Evolutionary conservation across 163 green algal species (phyloP), one percentile per base, ranked within the genome.

Genomic region (Coccomyxa subellipsoidea): DNA sequence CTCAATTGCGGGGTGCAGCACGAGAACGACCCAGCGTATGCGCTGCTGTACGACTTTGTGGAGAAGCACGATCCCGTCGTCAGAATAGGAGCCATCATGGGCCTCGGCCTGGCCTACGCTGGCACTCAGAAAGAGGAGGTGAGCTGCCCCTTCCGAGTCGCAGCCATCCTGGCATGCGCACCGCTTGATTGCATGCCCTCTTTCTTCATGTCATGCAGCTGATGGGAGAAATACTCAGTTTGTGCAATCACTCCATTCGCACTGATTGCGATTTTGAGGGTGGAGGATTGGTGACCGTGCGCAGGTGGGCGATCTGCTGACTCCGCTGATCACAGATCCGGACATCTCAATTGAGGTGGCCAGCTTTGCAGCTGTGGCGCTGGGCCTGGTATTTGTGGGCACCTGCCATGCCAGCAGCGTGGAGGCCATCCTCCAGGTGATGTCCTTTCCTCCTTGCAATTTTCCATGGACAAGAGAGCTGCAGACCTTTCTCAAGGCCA

Each of bases 11-110:
- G 94, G 15, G 92, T 99, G 29, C 88, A 88, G 69, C 85, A 98
- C 81, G 96, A 99, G 83, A 96, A 95, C 76, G 97, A 99, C 87
- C 96, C 96, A 1, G 96, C 97, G 9, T 98, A 98, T 82, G 97
- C 97, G 18, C 90, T 99, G 54, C 95, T 99, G 77, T 93, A 85
- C 54, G 96, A 99, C 38, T 94, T 93, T 76, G 91, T 98, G 1
- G 84, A 86, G 79, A 89, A 91, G 69, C 84, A 91, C 18, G 87
- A 89, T 38, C 47, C 88, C 9, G 84, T 54, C 8, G 85, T 95
- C 40, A 83, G 79, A 36, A 81, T 86, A 77, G 82, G 94, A 18
- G 96, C 96, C 34, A 96, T 98, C 78, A 91, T 98, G 87, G 96
- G 96, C 12, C 87, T 99, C 37, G 96, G 96, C 47, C 91, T 99